These are phyloP conservation scores for Teratosphaeria nubilosa DNA, from an alignment of 2,329 filamentous ascomycete species.

Conservation along the genomic window DNA sequence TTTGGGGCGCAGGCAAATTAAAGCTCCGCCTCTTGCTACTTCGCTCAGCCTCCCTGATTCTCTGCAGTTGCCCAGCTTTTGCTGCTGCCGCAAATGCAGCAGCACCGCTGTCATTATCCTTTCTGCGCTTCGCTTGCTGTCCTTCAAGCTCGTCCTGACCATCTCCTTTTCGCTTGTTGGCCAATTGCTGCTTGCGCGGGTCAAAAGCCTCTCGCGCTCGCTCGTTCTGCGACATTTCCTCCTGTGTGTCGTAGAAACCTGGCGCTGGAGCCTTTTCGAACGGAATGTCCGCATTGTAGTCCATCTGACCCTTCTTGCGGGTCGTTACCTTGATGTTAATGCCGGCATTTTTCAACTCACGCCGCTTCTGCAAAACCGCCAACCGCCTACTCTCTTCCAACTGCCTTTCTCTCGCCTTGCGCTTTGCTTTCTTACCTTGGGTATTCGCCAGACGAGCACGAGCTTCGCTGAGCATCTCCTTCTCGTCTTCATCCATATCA, in stretches of 20 bases:
- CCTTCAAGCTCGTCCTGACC: constrained; percentile 60
- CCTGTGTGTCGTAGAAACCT: constrained; percentile 87
- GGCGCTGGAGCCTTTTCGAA: constrained; percentile 85
- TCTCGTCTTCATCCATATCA: constrained; percentile 96
- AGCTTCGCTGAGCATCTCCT: constrained; percentile 98
- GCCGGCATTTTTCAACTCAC: constrained; percentile 92
- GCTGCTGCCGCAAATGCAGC: constrained; percentile 76
- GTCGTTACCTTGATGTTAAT: constrained; percentile 96
- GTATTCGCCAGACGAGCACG: constrained; percentile 93
- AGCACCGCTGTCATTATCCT: constrained; percentile 68
- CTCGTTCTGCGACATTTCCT: constrained; percentile 75
- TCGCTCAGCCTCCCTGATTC: constrained; percentile 89
- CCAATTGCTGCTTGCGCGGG: constrained; percentile 81
- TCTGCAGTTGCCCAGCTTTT: constrained; percentile 89
- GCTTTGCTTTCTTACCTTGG: constrained; percentile 97
- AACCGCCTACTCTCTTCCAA: constrained; percentile 87
- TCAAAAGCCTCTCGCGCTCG: constrained; percentile 76
- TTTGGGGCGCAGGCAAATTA: constrained; percentile 79
- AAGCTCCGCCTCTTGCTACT: constrained; percentile 82
- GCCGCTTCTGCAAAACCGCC: constrained; percentile 83
- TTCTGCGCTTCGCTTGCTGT: constrained; percentile 69
- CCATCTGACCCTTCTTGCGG: constrained; percentile 92
- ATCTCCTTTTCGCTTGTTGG: constrained; percentile 87
- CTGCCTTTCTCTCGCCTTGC: constrained; percentile 90
- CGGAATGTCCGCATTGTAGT: constrained; percentile 98